phyloP scores from a whole-genome alignment of 305 asterid species.

The Nicotiana rustica region DNA sequence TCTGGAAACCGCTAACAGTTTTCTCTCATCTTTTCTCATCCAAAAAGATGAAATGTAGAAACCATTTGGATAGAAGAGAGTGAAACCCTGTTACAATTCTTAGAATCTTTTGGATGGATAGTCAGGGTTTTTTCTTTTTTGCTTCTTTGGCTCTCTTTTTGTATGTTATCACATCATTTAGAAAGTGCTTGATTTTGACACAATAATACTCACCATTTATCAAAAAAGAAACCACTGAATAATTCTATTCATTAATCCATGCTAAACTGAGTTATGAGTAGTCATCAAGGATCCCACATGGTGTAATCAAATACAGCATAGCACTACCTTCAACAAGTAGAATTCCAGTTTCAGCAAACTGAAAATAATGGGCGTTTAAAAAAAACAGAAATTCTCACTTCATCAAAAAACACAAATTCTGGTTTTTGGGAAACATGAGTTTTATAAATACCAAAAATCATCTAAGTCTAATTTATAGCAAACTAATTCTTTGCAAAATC shows the following conservation, averaged over 20 bases:
- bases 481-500: conserved; percentile 14
- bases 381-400: no score
- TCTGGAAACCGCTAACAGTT: background rate
- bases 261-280: conserved; percentile 3
- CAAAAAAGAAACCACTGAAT: background rate
- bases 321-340: conserved; percentile 23
- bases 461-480: background rate
- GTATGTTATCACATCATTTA: no score
- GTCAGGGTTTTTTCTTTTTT: no score
- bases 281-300: conserved; percentile 6
- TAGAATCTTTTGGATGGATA: no score
- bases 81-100: no score
- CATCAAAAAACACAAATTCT: background rate
- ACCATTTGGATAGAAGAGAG: no score
- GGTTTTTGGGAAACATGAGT: conserved; percentile 19
- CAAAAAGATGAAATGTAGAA: conserved; percentile 13
- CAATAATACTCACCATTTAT: no score
- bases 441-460: conserved; percentile 22
- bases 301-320: conserved; percentile 9
- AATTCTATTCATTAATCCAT: background rate
- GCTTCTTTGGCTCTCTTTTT: no score
- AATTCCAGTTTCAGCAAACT: conserved; percentile 17
- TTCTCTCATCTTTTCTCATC: conserved; percentile 22
- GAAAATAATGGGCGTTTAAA: background rate
- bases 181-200: no score